These are phyloP conservation scores for Lachancea nothofagi DNA, from an alignment of 805 yeast species.

Conservation along the genomic window DNA sequence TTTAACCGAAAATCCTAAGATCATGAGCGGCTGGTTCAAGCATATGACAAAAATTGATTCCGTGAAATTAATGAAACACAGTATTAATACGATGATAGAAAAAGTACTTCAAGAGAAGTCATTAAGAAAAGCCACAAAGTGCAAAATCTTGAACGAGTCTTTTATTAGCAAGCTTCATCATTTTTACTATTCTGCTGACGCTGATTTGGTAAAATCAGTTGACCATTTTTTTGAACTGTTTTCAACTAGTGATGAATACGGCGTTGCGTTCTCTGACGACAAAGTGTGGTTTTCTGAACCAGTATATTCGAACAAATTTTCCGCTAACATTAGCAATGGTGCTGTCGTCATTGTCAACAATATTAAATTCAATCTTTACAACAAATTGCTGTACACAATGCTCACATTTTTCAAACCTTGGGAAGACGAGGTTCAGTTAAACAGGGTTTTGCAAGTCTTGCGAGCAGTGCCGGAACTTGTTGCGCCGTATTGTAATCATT, in stretches of 20 bases:
- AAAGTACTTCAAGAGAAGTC: conserved; percentile 53
- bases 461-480: conserved; percentile 59
- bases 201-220: conserved; percentile 36
- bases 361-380: conserved; percentile 53
- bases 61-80: conserved; percentile 33
- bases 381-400: conserved; percentile 59
- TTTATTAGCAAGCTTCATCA: conserved; percentile 53
- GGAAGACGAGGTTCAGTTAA: conserved; percentile 63
- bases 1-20: conserved; percentile 47
- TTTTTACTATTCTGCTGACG: conserved; percentile 40
- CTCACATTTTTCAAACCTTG: conserved; percentile 70
- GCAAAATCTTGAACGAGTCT: conserved; percentile 74
- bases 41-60: conserved; percentile 52
- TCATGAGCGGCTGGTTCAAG: conserved; percentile 65
- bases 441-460: conserved; percentile 48
- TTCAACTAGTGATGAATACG: conserved; percentile 45
- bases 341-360: conserved; percentile 44
- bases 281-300: conserved; percentile 45
- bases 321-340: conserved; percentile 32
- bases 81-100: conserved; percentile 44
- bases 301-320: conserved; percentile 15
- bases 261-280: conserved; percentile 42
- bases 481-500: conserved; percentile 59
- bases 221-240: conserved; percentile 45
- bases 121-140: conserved; percentile 63